Evolutionary conservation across 257 asterid genomes (phyloP).

Genomic region (Solanum tarapatanum): DNA sequence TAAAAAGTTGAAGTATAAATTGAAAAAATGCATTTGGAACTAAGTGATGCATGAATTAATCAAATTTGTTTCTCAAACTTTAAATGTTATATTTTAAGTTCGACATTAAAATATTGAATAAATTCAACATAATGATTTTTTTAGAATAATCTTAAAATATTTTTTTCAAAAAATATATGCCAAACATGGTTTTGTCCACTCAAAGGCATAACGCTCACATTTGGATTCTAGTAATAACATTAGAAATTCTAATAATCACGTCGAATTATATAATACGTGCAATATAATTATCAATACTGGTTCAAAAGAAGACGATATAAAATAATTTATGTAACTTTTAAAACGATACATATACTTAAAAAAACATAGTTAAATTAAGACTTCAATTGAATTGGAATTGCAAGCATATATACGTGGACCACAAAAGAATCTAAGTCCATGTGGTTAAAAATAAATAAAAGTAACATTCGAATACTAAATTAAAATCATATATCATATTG

Average conservation of each 20-base stretch:
- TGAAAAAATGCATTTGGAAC: not conserved
- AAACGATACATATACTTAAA: not conserved
- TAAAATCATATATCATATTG: not conserved
- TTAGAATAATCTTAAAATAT: not conserved
- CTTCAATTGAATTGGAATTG: not conserved
- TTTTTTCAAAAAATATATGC: not conserved
- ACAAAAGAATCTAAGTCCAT: not conserved
- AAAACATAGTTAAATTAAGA: too few relatives aligned
- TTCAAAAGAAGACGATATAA: not conserved
- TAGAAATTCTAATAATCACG: not conserved
- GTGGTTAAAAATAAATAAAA: not conserved
- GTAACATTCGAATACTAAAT: not conserved
- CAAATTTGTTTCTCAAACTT: not conserved
- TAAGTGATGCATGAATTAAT: not conserved
- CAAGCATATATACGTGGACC: not conserved
- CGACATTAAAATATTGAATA: not conserved
- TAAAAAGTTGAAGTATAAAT: not conserved
- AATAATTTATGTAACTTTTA: not conserved
- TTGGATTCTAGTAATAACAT: not conserved
- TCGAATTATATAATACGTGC: not conserved
- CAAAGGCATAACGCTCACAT: not conserved
- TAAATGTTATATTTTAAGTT: not conserved
- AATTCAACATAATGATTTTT: not conserved
- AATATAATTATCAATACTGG: not conserved
- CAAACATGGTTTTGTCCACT: not conserved